Evolutionary conservation across 352 stramenopile species (phyloP).

Genomic region (Thraustotheca clavata): DNA sequence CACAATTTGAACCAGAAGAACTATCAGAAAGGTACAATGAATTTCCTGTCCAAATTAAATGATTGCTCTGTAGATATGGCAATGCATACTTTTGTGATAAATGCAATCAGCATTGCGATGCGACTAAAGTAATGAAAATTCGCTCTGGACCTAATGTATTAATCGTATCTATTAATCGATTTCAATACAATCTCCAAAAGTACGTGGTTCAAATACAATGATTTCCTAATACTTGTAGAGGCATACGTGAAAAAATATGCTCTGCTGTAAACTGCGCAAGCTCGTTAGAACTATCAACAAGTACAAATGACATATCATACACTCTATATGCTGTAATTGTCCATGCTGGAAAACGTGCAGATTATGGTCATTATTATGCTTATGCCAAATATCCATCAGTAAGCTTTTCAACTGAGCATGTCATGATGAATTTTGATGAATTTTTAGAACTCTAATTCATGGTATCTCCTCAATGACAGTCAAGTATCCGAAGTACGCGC

Average conservation of each 20-base stretch:
- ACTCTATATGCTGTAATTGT: constrained; percentile 13
- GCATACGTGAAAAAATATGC: constrained; percentile 17
- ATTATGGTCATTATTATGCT: constrained; percentile 18
- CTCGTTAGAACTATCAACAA: not conserved
- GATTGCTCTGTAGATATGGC: not conserved
- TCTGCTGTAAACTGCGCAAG: not conserved
- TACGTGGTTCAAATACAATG: not conserved
- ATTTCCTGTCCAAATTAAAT: not conserved
- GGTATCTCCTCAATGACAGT: constrained; percentile 20
- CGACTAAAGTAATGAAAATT: not conserved
- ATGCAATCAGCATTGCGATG: not conserved
- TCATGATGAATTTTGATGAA: not conserved
- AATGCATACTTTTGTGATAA: constrained; percentile 19
- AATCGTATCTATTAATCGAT: constrained; percentile 13
- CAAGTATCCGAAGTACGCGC: not conserved
- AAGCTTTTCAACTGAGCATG: not conserved
- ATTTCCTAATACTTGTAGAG: not conserved
- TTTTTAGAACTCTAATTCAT: not conserved
- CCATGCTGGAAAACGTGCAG: constrained; percentile 15
- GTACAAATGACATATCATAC: not conserved
- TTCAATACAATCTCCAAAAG: constrained; percentile 17
- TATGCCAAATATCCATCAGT: not conserved
- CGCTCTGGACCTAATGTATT: not conserved
- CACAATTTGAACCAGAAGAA: constrained; percentile 4
- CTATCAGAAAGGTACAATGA: not conserved